phyloP scores from a whole-genome alignment of 495 filamentous ascomycete species.

The Penicillium alfredii region DNA sequence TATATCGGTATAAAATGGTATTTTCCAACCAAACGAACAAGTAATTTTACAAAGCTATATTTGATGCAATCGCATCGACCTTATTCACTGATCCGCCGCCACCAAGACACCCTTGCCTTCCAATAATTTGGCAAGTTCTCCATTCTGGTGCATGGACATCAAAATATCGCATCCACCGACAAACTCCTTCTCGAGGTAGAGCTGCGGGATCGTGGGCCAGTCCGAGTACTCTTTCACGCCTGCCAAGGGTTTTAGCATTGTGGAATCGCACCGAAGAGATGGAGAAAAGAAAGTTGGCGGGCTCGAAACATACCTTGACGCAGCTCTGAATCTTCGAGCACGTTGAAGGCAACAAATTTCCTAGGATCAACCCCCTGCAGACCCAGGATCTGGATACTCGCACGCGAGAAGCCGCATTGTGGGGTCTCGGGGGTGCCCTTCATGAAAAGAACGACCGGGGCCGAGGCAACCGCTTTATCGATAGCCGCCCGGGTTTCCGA shows the following conservation, averaged over 20 bases:
- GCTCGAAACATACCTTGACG: conserved; percentile 70
- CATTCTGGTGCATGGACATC: conserved; percentile 95
- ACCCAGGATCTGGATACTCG: conserved; percentile 89
- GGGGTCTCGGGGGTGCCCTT: conserved; percentile 95
- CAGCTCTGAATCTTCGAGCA: conserved; percentile 83
- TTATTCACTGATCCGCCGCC: conserved; percentile 39
- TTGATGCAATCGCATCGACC: conserved; percentile 1
- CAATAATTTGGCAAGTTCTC: conserved; percentile 82
- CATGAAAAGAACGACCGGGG: conserved; percentile 97
- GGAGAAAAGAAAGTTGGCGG: neutral
- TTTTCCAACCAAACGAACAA: conserved; percentile 10
- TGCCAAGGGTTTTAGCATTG: conserved; percentile 26
- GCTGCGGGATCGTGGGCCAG: conserved; percentile 96
- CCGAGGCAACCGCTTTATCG: conserved; percentile 74
- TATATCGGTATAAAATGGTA: too few species aligned
- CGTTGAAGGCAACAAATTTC: conserved; percentile 96
- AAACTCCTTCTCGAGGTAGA: conserved; percentile 94
- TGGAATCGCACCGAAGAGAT: neutral
- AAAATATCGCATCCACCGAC: conserved; percentile 96
- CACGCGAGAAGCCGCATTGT: conserved; percentile 97
- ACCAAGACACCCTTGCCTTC: conserved; percentile 84
- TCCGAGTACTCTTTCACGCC: conserved; percentile 98
- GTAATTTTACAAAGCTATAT: conserved; percentile 18
- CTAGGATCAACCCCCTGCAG: conserved; percentile 92
- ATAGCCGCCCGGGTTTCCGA: conserved; percentile 71